These are phyloP conservation scores for Chaetothyriales sp. DNA, from an alignment of 2,329 filamentous ascomycete species.

Conservation along the genomic window DNA sequence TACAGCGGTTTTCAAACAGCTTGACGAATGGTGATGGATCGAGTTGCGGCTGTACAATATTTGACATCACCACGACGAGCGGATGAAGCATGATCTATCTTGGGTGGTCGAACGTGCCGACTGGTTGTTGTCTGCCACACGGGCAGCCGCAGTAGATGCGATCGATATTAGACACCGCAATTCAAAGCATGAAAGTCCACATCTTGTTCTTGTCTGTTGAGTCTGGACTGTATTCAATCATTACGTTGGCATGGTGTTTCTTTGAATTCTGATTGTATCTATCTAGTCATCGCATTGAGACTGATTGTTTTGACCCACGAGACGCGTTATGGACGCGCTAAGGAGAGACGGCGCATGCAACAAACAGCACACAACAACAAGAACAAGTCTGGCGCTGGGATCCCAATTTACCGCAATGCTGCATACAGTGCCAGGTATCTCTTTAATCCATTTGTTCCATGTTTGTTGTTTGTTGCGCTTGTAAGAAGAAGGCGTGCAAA, in stretches of 20 bases:
- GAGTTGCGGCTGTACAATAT: not conserved
- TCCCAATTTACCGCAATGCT: no score
- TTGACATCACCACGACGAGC: not conserved
- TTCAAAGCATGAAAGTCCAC: conserved; percentile 17
- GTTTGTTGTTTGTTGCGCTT: no score
- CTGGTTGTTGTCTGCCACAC: not conserved
- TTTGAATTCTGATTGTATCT: no score
- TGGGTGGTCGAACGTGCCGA: not conserved
- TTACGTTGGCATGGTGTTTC: not conserved
- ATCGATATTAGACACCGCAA: conserved; percentile 4
- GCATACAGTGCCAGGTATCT: no score
- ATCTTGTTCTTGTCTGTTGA: not conserved
- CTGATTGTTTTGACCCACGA: conserved; percentile 5
- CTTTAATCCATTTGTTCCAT: no score
- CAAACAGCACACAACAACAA: no score
- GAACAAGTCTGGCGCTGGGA: no score
- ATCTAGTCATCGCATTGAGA: no score
- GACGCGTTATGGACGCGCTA: conserved; percentile 8
- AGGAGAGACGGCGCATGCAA: no score
- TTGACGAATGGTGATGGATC: conserved; percentile 22
- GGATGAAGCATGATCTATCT: not conserved
- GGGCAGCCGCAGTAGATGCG: not conserved
- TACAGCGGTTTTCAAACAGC: conserved; percentile 22
- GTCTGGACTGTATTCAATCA: not conserved
- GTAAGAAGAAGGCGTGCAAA: no score